Conservation (phyloP, 192 early-diverging fungal species). For the Jimgerdemannia flammicorona region DNA sequence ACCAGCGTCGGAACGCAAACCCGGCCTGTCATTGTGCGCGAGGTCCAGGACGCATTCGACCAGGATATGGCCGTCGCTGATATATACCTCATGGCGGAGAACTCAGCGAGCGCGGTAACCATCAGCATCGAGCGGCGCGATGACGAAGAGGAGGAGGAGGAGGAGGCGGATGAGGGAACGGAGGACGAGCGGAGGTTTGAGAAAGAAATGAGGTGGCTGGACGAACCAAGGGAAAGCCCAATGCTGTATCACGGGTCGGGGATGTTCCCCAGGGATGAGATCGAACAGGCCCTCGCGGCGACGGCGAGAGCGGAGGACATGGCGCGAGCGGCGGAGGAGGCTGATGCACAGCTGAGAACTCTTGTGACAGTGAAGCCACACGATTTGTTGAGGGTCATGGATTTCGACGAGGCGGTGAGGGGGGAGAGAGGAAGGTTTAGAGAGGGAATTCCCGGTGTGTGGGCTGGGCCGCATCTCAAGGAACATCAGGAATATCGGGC, state of each 20-base stretch:
- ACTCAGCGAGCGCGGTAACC: too few species aligned
- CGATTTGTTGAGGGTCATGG: background rate
- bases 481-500: too few species aligned
- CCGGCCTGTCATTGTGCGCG: background rate
- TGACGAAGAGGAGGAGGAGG: constrained; percentile 8
- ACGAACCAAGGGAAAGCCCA: background rate
- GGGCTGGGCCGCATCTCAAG: too few species aligned
- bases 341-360: background rate
- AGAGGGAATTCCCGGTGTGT: too few species aligned
- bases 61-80: background rate
- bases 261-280: background rate
- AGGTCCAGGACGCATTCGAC: background rate
- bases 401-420: background rate
- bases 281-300: background rate
- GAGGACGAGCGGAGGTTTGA: constrained; percentile 13
- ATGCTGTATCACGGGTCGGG: background rate
- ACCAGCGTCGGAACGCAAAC: background rate
- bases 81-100: background rate
- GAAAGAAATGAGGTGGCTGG: constrained; percentile 16
- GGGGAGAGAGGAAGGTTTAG: background rate
- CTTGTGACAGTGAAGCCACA: background rate
- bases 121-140: background rate
- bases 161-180: constrained; percentile 12
- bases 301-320: background rate
- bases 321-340: background rate